These are phyloP conservation scores for Sporobolomyces phaffii DNA, from an alignment of 768 basidiomycete species.

Conservation along the genomic window DNA sequence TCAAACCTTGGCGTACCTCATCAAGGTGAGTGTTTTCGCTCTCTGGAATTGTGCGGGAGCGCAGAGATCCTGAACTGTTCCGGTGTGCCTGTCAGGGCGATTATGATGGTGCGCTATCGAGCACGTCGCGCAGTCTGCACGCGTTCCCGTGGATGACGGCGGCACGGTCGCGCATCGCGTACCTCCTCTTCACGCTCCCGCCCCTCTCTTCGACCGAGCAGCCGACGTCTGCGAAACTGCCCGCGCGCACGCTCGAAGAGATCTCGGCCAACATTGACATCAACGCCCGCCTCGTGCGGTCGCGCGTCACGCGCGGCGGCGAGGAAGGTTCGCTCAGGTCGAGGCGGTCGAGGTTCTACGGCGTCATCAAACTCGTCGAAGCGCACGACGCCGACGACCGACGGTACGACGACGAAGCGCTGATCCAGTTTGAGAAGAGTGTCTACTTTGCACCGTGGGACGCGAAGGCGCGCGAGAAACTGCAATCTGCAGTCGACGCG, in stretches of 20 bases:
- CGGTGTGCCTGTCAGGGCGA: background rate
- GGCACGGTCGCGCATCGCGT: conserved; percentile 9
- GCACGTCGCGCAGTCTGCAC: conserved; percentile 18
- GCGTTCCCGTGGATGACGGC: conserved; percentile 29
- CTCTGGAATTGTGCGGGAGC: background rate
- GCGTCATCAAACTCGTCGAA: background rate
- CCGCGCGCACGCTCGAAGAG: background rate
- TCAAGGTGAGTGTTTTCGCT: conserved; percentile 1
- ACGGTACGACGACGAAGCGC: background rate
- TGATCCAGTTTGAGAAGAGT: conserved; percentile 16
- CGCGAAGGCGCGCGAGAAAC: conserved; percentile 6
- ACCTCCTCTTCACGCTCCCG: conserved; percentile 20
- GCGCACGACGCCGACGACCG: background rate
- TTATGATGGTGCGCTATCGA: conserved; percentile 4
- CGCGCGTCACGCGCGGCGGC: background rate
- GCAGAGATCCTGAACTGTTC: background rate
- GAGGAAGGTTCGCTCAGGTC: background rate
- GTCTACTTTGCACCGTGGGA: conserved; percentile 28
- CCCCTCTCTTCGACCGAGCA: background rate
- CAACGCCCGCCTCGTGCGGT: conserved; percentile 17
- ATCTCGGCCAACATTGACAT: conserved; percentile 18
- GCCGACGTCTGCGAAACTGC: background rate
- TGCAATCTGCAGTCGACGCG: background rate
- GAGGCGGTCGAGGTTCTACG: background rate
- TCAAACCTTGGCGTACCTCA: conserved; percentile 1